Evolutionary conservation across 768 basidiomycete genomes (phyloP).

Genomic region (Boletus edulis): DNA sequence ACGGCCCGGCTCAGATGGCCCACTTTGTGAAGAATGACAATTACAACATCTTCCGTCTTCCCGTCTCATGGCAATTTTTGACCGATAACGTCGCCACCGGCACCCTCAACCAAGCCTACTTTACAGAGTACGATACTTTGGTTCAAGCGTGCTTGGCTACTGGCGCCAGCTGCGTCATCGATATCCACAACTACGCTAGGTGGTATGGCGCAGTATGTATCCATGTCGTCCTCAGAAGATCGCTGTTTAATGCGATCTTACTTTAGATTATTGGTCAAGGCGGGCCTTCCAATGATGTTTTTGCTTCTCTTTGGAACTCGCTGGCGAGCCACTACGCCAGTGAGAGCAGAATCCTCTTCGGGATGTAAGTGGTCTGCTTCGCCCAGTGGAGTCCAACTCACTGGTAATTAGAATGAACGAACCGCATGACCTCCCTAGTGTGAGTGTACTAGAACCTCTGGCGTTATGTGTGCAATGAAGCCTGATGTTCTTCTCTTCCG

Average conservation of each 20-base stretch:
- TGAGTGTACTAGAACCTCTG: background rate
- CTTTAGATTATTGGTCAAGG: slow-evolving; percentile 14
- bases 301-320: slow-evolving; percentile 12
- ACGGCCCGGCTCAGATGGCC: slow-evolving; percentile 46
- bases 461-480: background rate
- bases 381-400: background rate
- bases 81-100: slow-evolving; percentile 38
- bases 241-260: background rate
- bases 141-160: slow-evolving; percentile 11
- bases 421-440: slow-evolving; percentile 11
- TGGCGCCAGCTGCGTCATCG: slow-evolving; percentile 9
- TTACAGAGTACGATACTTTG: slow-evolving; percentile 6
- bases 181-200: slow-evolving; percentile 15
- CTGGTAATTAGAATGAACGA: slow-evolving; percentile 13
- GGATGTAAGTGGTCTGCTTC: background rate
- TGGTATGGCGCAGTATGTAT: slow-evolving; percentile 5
- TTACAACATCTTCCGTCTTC: slow-evolving; percentile 56
- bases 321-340: slow-evolving; percentile 2
- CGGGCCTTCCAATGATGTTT: slow-evolving; percentile 8
- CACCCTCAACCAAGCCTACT: slow-evolving; percentile 26
- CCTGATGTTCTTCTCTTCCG: background rate
- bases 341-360: slow-evolving; percentile 5
- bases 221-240: background rate
- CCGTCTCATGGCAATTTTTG: slow-evolving; percentile 56
- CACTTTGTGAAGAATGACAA: slow-evolving; percentile 54